Conservation (phyloP, 2,329 filamentous ascomycete species). For the Neopestalotiopsis sp. region DNA sequence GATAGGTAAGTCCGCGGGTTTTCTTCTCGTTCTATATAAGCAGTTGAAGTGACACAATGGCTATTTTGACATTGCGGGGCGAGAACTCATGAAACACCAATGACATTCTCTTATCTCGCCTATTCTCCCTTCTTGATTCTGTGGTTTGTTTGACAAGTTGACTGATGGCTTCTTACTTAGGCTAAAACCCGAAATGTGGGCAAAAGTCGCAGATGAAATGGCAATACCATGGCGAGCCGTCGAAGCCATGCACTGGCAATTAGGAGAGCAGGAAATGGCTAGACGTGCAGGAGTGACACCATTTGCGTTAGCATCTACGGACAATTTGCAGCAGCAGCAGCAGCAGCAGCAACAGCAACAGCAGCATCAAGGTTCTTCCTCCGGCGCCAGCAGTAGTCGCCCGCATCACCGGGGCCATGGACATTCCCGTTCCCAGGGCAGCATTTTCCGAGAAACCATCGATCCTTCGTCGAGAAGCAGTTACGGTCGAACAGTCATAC, state of each 20-base stretch:
- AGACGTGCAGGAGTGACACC: constrained; percentile 87
- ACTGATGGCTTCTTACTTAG: constrained; percentile 50
- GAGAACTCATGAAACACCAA: neutral
- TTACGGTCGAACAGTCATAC: constrained; percentile 42
- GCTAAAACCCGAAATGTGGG: constrained; percentile 98
- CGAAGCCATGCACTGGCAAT: constrained; percentile 98
- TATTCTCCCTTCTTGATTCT: neutral
- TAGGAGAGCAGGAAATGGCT: constrained; percentile 94
- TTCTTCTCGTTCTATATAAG: neutral
- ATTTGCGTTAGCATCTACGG: constrained; percentile 70
- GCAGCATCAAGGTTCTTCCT: constrained; percentile 15
- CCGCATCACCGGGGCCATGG: constrained; percentile 39
- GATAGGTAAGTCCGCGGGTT: constrained; percentile 73
- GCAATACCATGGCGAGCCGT: constrained; percentile 92
- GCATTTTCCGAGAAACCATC: constrained; percentile 47
- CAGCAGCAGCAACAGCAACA: constrained; percentile 40
- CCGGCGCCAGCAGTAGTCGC: constrained; percentile 36
- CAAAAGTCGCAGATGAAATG: constrained; percentile 94
- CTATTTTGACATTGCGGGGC: neutral
- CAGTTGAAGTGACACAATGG: neutral
- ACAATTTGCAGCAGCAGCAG: constrained; percentile 45
- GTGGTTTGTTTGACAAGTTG: neutral
- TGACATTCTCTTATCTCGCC: neutral
- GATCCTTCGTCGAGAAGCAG: constrained; percentile 48
- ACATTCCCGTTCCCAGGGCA: constrained; percentile 54